Conservation (phyloP, 2,329 filamentous ascomycete species). For the Penicillium expansum region DNA sequence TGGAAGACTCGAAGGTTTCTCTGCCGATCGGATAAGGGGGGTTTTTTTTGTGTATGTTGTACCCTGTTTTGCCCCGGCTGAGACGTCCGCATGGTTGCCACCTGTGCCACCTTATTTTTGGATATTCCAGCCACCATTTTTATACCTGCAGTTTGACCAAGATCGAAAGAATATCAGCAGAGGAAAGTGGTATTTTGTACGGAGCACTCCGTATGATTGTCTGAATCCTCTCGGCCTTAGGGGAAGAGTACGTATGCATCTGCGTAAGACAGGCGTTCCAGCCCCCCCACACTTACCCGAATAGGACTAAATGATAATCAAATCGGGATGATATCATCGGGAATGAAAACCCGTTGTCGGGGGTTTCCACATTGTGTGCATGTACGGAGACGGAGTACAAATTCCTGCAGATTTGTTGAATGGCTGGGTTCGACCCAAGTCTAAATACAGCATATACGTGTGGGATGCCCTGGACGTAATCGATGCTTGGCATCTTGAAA, state of each 20-base stretch:
- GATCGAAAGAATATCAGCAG: not conserved
- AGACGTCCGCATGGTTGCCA: not conserved
- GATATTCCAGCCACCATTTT: not conserved
- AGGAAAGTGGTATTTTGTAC: not conserved
- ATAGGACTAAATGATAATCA: constrained; percentile 5
- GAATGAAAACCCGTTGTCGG: constrained; percentile 5
- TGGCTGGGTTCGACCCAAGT: not conserved
- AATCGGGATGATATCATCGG: constrained; percentile 5
- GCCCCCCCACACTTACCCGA: constrained; percentile 2
- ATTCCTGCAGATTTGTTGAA: not conserved
- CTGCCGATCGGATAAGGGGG: not conserved
- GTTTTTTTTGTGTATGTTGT: not conserved
- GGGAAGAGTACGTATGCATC: constrained; percentile 7
- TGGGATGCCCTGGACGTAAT: not conserved
- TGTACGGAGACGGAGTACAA: not conserved
- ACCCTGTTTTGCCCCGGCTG: not conserved
- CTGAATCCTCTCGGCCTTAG: not conserved
- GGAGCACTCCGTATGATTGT: not conserved
- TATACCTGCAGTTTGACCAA: not conserved
- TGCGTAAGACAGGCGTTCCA: constrained; percentile 3
- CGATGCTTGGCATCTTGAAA: not conserved
- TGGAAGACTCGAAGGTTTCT: not conserved
- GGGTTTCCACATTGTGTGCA: not conserved
- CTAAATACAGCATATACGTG: constrained; percentile 8
- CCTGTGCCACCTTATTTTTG: not conserved